Base-by-base conservation (phyloP, 805 yeast genomes). In the Wickerhamomyces tratensis region DNA sequence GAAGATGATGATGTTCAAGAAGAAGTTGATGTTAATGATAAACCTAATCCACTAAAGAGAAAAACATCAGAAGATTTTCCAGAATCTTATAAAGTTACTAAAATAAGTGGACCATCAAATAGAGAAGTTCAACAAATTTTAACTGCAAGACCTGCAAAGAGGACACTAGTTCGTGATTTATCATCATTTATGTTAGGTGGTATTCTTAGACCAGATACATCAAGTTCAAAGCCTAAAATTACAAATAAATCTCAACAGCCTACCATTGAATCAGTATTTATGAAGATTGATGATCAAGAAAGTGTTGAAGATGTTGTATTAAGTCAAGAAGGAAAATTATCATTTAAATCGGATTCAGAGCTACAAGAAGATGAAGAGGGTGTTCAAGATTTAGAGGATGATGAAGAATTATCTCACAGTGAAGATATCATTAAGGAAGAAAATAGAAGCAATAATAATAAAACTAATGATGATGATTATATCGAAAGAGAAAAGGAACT, bases 201-300 rank as follows among this genome's bases (percentile, higher is more conserved):
- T 27, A 27, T 7, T 8, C 10, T 27, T 20, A 20, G 20, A 20
- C 20, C 20, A 20, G 20, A 20, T 20, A 20, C 20, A 20, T 20
- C 20, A 20, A 20, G 20, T 20, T 20, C 20, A 2, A 20, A 20
- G 4, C 20, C 20, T 20, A 20, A 20, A 20, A 20, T 20, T 20
- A 20, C 20, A 27, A 27, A 27, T 6, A 12, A 39, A 6, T 31
- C 15, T 27, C 30, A 30, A 11, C 44, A 44, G 29, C 15, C 35
- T 2, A 41, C 43, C 5, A 7, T 42, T 10, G 46, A 46, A 5
- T 25, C 39, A 12, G 49, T 56, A 9, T 46, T 50, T 1, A 47
- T 57, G 37, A 52, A 52, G 33, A 49, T 54, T 25, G 61, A 50
- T 33, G 59, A 52, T 27, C 38, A 51, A 13, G 43, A 45, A 25